Evolutionary conservation across 2,329 filamentous ascomycete species (phyloP).

Genomic region (Dothiorella sarmentorum): DNA sequence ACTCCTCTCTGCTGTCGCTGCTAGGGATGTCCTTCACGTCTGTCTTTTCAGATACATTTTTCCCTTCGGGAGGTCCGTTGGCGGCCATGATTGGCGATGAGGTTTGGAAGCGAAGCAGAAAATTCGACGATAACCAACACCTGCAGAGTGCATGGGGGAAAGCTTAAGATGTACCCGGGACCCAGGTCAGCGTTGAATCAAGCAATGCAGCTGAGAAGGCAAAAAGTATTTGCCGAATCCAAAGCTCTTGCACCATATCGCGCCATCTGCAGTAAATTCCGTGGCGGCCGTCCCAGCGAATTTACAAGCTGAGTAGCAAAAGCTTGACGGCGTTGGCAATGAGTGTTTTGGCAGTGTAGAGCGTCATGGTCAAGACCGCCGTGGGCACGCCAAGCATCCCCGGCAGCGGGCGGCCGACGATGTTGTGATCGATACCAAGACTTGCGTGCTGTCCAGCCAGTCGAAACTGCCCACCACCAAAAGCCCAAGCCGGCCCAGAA

Average conservation of each 20-base stretch:
- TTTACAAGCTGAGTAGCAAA: background rate
- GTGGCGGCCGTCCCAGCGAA: background rate
- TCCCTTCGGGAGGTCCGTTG: background rate
- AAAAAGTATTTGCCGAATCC: background rate
- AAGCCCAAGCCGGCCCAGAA: background rate
- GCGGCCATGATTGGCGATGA: background rate
- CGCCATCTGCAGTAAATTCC: background rate
- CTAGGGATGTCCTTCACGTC: background rate
- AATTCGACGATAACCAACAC: background rate
- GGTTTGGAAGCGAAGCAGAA: background rate
- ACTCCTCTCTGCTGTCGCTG: background rate
- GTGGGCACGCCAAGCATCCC: slow-evolving; percentile 2
- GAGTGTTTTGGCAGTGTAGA: background rate
- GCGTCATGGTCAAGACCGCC: background rate
- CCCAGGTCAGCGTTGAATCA: background rate
- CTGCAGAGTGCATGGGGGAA: background rate
- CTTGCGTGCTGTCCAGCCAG: slow-evolving; percentile 12
- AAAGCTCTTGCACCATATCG: slow-evolving; percentile 9
- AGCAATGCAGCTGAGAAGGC: background rate
- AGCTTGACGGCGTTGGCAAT: slow-evolving; percentile 3
- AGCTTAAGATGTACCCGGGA: background rate
- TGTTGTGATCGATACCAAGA: slow-evolving; percentile 12
- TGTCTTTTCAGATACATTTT: background rate
- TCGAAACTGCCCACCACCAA: background rate
- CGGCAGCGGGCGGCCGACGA: background rate